Evolutionary conservation across 148 eudicot species (phyloP), one percentile per base, ranked within the genome.

Genomic region (Chenopodium formosanum): DNA sequence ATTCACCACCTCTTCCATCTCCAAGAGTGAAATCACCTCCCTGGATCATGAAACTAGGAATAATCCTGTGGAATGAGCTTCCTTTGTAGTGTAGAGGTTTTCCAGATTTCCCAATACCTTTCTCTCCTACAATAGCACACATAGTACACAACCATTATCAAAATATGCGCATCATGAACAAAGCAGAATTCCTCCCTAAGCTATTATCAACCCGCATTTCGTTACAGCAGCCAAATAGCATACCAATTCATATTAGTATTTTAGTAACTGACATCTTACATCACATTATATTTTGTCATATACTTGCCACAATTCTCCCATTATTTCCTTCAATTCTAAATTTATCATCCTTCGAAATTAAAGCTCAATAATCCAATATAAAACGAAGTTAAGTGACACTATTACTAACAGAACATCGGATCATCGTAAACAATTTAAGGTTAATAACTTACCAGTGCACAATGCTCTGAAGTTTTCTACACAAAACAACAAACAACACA

Each of bases 1-100:
- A 96, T 82, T 96, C 99, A 47, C 99, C 99, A 17, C 99, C 99
- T 84, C 88, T 88, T 76, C 99, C 99, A 85, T 92, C 91, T 48
- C 99, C 99, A 2, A 77, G 94, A 65, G 99, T 96, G 82, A 96
- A 96, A 83, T 96, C 99, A 82, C 99, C 99, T 75, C 98, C 99
- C 84, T 96, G 99, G 81, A 94, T 73, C 99, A 96, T 96, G 83
- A 96, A 96, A 88, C 94, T 92, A 23, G 99, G 98, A 70, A 96
- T 96, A 80, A 96, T 94, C 74, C 99, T 89, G 64, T 96, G 99
- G 88, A 96, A 94, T 64, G 73, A 76, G 86, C 98, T 94, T 70
- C 98, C 99, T 81, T 96, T 96, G 94, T 87, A 96, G 83, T 96
- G 99, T 71, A 96, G 90, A 32, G 98, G 97, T 78, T 94, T 94